phyloP scores from a whole-genome alignment of 148 eudicot genomes.

The Oxyria digyna region DNA sequence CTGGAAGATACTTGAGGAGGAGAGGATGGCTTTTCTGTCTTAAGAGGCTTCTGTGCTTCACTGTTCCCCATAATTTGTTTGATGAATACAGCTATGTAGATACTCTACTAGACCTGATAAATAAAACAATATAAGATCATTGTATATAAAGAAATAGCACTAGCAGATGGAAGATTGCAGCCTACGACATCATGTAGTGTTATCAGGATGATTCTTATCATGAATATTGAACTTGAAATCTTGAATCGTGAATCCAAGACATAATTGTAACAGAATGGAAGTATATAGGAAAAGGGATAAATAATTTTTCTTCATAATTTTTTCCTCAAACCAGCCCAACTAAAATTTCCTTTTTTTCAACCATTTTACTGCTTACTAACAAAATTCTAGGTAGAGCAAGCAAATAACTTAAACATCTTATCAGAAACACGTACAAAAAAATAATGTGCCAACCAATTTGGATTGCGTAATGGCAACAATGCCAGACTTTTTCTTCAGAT shows the following conservation, averaged over 20 bases:
- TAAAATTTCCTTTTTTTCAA: not conserved
- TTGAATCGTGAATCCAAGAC: not conserved
- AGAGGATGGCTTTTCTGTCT: constrained; percentile 28
- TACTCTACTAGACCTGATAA: not conserved
- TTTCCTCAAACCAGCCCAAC: not conserved
- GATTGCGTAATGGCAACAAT: not conserved
- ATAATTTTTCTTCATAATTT: not conserved
- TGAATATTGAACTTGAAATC: not conserved
- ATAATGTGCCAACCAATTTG: not conserved
- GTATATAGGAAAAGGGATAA: not conserved
- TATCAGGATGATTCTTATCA: not conserved
- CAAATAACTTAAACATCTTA: not conserved
- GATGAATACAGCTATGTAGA: not conserved
- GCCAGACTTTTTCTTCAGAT: not conserved
- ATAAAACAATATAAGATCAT: not conserved
- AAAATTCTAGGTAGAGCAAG: not conserved
- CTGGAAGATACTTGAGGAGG: constrained; percentile 27
- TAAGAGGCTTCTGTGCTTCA: constrained; percentile 27
- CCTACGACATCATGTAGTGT: not conserved
- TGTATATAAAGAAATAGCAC: not conserved
- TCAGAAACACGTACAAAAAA: not conserved
- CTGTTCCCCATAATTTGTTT: constrained; percentile 24
- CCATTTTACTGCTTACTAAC: too few species aligned
- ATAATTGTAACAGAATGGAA: not conserved
- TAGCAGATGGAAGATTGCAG: not conserved